A percentile compares a stretch with the other conserved stretches of the same genome.
Evolutionary conservation across 768 basidiomycete genomes (phyloP).

Genomic region (Lactifluus piperatus): DNA sequence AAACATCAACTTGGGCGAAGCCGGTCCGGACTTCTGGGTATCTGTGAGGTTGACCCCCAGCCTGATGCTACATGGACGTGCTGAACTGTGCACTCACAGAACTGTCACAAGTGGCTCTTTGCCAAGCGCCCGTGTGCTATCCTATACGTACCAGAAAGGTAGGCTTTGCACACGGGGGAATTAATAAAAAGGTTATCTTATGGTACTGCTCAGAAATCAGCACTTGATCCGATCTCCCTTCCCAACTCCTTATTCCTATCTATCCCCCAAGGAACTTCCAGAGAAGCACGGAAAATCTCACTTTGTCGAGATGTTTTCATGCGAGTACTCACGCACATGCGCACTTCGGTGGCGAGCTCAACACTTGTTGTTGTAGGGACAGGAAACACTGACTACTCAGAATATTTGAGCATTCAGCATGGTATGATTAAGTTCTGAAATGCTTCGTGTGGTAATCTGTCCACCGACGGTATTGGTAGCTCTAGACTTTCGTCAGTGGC

Average conservation of each 20-base stretch:
- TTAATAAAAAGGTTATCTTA: not conserved
- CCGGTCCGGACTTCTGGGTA: constrained; percentile 68
- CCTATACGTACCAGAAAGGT: constrained; percentile 66
- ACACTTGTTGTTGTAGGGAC: constrained; percentile 38
- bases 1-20: constrained; percentile 45
- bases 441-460: not conserved
- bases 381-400: constrained; percentile 49
- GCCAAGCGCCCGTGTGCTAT: constrained; percentile 59
- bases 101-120: constrained; percentile 83
- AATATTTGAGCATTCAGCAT: constrained; percentile 44
- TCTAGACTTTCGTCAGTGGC: constrained; percentile 57
- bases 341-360: not conserved
- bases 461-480: constrained; percentile 33
- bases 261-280: constrained; percentile 35
- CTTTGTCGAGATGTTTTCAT: constrained; percentile 46
- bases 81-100: constrained; percentile 32
- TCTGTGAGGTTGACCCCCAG: constrained; percentile 38
- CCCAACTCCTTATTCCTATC: constrained; percentile 47
- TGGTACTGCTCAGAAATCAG: constrained; percentile 44
- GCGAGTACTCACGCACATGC: constrained; percentile 28
- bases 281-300: constrained; percentile 24
- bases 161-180: constrained; percentile 9
- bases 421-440: constrained; percentile 30
- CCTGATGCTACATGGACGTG: not conserved
- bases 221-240: constrained; percentile 50